These are phyloP conservation scores for Podospora pseudopauciseta DNA, from an alignment of 495 filamentous ascomycete genomes.

Conservation along the genomic window DNA sequence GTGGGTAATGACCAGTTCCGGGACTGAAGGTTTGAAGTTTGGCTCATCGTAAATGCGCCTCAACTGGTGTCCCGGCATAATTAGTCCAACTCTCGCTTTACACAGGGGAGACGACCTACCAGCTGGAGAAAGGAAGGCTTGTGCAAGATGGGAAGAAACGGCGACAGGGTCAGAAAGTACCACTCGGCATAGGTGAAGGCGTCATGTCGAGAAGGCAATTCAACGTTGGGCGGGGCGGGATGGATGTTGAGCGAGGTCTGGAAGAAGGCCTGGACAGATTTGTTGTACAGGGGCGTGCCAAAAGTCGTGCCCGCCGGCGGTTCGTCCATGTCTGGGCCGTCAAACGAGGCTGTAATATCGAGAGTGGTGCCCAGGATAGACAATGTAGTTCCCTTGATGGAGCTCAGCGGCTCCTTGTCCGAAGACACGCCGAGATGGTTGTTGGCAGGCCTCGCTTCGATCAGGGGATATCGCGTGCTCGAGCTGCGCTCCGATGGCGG, in stretches of 20 bases:
- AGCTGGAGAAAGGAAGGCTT: slow-evolving; percentile 64
- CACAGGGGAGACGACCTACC: slow-evolving; percentile 39
- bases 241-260: slow-evolving; percentile 58
- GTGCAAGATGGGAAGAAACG: slow-evolving; percentile 70
- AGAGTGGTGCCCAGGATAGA: slow-evolving; percentile 73
- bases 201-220: slow-evolving; percentile 55
- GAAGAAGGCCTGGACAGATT: slow-evolving; percentile 65
- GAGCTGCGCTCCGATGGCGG: slow-evolving; percentile 2
- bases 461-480: slow-evolving; percentile 29
- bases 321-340: slow-evolving; percentile 61
- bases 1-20: slow-evolving; percentile 68
- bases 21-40: slow-evolving; percentile 53
- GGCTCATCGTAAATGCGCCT: slow-evolving; percentile 60
- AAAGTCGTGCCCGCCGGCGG: slow-evolving; percentile 42
- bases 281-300: slow-evolving; percentile 53
- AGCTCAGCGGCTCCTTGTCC: slow-evolving; percentile 62
- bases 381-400: slow-evolving; percentile 69
- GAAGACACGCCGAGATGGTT: slow-evolving; percentile 70
- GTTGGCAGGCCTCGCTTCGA: slow-evolving; percentile 50
- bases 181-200: slow-evolving; percentile 62
- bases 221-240: slow-evolving; percentile 49
- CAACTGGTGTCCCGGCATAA: slow-evolving; percentile 40
- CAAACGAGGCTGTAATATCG: slow-evolving; percentile 64
- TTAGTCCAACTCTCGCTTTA: neutral
- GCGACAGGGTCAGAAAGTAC: slow-evolving; percentile 68